Percentiles rank a stretch among this genome's conserved stretches.
phyloP scores from a whole-genome alignment of 23 red algal genomes.

The Gracilariopsis chorda region DNA sequence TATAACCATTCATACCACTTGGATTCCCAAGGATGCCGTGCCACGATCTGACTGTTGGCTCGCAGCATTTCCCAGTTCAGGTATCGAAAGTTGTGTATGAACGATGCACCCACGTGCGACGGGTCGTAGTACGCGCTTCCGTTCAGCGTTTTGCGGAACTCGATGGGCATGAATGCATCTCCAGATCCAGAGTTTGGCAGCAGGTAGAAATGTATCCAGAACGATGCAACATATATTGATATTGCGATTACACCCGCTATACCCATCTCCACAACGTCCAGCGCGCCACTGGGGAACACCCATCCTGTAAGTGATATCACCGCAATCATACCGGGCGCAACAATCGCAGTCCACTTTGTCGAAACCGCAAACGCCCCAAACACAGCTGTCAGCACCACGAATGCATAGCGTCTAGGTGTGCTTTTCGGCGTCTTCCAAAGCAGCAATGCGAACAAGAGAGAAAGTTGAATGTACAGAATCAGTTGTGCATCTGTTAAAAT shows the following conservation, averaged over 20 bases:
- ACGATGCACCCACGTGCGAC: neutral
- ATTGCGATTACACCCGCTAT: slow-evolving; percentile 65
- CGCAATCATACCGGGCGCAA: slow-evolving; percentile 84
- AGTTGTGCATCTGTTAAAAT: slow-evolving; percentile 96
- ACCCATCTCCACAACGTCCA: slow-evolving; percentile 71
- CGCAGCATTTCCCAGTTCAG: slow-evolving; percentile 93
- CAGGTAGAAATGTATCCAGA: slow-evolving; percentile 88
- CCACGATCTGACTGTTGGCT: slow-evolving; percentile 80
- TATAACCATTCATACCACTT: slow-evolving; percentile 92
- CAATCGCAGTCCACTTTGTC: slow-evolving; percentile 88
- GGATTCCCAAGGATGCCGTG: slow-evolving; percentile 83
- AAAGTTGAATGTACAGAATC: slow-evolving; percentile 71
- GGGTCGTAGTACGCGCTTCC: slow-evolving; percentile 68
- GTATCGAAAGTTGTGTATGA: slow-evolving; percentile 72
- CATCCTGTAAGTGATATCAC: slow-evolving; percentile 76
- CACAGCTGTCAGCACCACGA: slow-evolving; percentile 52
- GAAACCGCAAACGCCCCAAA: slow-evolving; percentile 65
- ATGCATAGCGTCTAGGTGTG: slow-evolving; percentile 41
- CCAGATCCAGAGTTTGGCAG: slow-evolving; percentile 73
- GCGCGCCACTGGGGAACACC: slow-evolving; percentile 23
- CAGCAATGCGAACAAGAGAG: slow-evolving; percentile 38
- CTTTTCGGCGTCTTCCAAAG: slow-evolving; percentile 74
- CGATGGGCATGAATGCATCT: slow-evolving; percentile 86
- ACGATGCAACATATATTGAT: slow-evolving; percentile 65
- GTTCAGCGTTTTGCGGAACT: slow-evolving; percentile 76